Base-by-base conservation (phyloP, 805 yeast genomes). In the Cyberlindnera mycetangii region DNA sequence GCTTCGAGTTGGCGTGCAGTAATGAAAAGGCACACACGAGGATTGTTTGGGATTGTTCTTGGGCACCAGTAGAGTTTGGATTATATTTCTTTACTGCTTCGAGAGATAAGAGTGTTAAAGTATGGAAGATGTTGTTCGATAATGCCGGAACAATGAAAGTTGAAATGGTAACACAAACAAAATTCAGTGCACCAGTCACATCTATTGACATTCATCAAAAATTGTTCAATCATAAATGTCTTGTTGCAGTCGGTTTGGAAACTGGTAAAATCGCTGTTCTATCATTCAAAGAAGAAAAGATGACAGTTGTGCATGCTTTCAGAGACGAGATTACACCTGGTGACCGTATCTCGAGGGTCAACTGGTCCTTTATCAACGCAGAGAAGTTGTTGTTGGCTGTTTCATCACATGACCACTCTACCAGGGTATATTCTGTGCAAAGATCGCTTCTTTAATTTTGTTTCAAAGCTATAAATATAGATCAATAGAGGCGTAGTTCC, bases 41-140 rank as follows among this genome's bases (percentile, higher is more conserved):
- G 64, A 92, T 93, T 55, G 79, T 93, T 34, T 95, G 99, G 99
- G 98, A 93, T 67, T 83, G 92, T 60, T 77, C 85, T 31, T 93
- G 97, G 96, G 69, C 82, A 0, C 88, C 89, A 5, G 48, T 56
- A n/a, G 68, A 57, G 3, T 59, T 59, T 39, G 74, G 70, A 7
- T 39, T 53, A n/a, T 61, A 62, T n/a, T 90, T 92, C 58, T 73
- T 86, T 14, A 90, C 97, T 0, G 95, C 84, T 0, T 83, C 96
- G 3, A 78, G 99, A 62, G 99, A 93, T 62, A 85, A 83, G 58
- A 75, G 80, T 3, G 61, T 90, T 39, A 87, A 85, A 58, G 67
- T 82, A 15, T 90, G 97, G 97, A 66, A 66, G 38, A 63, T 78
- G 9, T 55, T 64, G 3, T 11, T 10, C 11, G 40, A 39, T 17